Base-by-base conservation (phyloP, 176 grass and related monocot species). In the Phyllostachys edulis region DNA sequence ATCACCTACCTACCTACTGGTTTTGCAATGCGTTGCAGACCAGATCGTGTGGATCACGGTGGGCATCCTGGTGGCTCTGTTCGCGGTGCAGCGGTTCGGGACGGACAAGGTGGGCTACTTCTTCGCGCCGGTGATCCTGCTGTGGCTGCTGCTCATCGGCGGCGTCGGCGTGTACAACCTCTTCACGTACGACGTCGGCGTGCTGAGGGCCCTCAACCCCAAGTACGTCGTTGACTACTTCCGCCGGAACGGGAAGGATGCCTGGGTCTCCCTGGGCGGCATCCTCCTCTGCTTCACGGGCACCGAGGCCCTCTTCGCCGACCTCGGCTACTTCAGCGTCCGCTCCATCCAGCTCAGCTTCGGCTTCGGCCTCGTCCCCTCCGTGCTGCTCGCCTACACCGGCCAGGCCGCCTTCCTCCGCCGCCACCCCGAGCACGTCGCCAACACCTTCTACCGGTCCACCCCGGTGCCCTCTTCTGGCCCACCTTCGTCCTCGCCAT, bases 281-380 rank as follows among this genome's bases (percentile, higher is more conserved):
- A 63, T 92, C 20, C 86, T 92, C 57, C 90, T 92, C 44, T 92
- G 90, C 90, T 86, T 92, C 72, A 92, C 90, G 7, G 90, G 90
- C 51, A 89, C 90, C 0, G 92, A 94, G 83, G 92, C 92, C 0
- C 85, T 94, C 18, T 94, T 92, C 88, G 87, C 92, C 4, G 92
- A 92, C 85, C 69, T 94, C 0, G 92, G 92, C 17, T 91, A 85
- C 87, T 94, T 94, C 87, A 90, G 85, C 44, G 12, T 92, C 32
- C 90, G 78, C 45, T 88, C 92, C 73, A 88, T 94, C 83, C 89
- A 82, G 85, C 79, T 90, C 1, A 87, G 92, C 80, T 78, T 94
- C 85, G 87, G 50, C 34, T 74, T 47, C 42, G 82, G 89, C 67
- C 87, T 89, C 69, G 87, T 89, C 63, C 87, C 92, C 5, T 54